Conservation (phyloP, 805 yeast genomes). For the Jamesozyma gamospora region DNA sequence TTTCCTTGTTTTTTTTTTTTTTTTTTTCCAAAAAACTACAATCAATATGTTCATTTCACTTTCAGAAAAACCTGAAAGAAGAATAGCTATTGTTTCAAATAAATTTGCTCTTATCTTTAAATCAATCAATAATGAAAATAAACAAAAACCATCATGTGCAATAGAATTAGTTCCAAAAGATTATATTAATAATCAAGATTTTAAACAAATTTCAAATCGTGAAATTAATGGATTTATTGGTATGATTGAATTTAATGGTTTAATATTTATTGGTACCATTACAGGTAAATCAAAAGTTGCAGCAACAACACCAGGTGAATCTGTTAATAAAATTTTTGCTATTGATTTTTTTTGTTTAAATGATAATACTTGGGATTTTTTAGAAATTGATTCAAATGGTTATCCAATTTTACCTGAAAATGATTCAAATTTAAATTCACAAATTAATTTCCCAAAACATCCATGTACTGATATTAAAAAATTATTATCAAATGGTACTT, state of each 20-base stretch:
- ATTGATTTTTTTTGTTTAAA: slow-evolving; percentile 81
- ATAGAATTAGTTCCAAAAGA: slow-evolving; percentile 39
- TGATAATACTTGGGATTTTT: slow-evolving; percentile 68
- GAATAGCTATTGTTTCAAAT: slow-evolving; percentile 27
- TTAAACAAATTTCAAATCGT: slow-evolving; percentile 34
- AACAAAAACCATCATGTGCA: slow-evolving; percentile 32
- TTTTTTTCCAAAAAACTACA: too few species aligned
- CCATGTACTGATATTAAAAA: slow-evolving; percentile 79
- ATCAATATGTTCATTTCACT: slow-evolving; percentile 21
- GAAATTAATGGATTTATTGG: slow-evolving; percentile 69
- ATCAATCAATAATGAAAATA: slow-evolving; percentile 27
- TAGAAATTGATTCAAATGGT: slow-evolving; percentile 59
- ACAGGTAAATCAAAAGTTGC: slow-evolving; percentile 74
- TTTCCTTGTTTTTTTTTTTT: neutral
- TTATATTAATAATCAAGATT: slow-evolving; percentile 31
- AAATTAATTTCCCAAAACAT: slow-evolving; percentile 40
- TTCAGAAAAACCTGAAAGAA: slow-evolving; percentile 22
- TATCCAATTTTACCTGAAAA: slow-evolving; percentile 41
- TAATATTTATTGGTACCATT: slow-evolving; percentile 68
- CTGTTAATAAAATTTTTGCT: slow-evolving; percentile 68
- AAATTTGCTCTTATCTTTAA: slow-evolving; percentile 40
- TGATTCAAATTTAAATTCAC: slow-evolving; percentile 20
- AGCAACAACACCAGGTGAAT: slow-evolving; percentile 66
- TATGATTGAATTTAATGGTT: slow-evolving; percentile 55
- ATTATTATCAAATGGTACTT: slow-evolving; percentile 75